Evolutionary conservation across 139 green algal genomes (phyloP), one percentile per base, ranked within the genome.

Genomic region (Zygnema cylindricum): DNA sequence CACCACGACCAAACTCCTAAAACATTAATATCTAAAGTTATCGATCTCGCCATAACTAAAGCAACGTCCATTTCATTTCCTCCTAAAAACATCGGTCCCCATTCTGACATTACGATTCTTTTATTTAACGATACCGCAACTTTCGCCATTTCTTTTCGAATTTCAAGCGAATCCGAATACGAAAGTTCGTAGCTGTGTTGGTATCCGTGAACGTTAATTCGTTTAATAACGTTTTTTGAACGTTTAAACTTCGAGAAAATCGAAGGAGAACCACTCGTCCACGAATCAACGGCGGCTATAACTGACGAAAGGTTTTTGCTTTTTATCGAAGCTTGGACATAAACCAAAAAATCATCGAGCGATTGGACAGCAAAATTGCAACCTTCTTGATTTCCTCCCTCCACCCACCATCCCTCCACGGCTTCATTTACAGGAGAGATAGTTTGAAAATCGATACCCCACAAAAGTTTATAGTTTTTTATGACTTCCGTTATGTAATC

Each of bases 391-490:
- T 69, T 82, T 77, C 85, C 88, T 32, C 86, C 86, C n/a, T 55
- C 57, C 35, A 69, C 81, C 90, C 90, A 93, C 3, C 40, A 88
- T 0, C 38, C 75, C 0, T 87, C 77, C 43, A 42, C 33, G 39
- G 90, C 86, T 77, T 93, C 90, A 73, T 93, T 93, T 55, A 93
- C 91, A 2, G 90, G 90, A 25, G 79, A 84, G 35, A 93, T 11
- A 2, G 90, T 90, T 25, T 73, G 57, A 43, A 88, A 86, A 25
- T 54, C 54, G 33, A 93, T 84, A 2, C 49, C 73, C 22, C 78
- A 42, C 11, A 81, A 55, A 11, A 88, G 43, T 21, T 43, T 38
- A 49, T 86, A 93, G 3, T 39, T 81, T 1, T 33, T 2, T 42
- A 92, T 82, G 23, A 93, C 90, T 1, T 81, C 43, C 16, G 42